A percentile compares a stretch with the other conserved stretches of the same genome.
These are phyloP conservation scores for Leucosporidium creatinivorum DNA, from an alignment of 768 basidiomycete genomes.

Conservation along the genomic window DNA sequence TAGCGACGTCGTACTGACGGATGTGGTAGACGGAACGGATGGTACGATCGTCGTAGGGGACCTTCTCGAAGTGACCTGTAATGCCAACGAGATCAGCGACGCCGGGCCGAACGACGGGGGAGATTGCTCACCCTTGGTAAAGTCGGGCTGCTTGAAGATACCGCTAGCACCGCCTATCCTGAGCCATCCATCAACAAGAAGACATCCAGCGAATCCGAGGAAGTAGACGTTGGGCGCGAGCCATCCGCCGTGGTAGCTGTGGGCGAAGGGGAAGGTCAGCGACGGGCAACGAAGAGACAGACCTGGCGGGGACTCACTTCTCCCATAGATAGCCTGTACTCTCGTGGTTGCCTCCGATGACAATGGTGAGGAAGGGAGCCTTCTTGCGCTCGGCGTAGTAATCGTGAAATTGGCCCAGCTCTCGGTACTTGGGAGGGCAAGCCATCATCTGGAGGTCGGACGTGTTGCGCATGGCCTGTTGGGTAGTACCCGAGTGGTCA, in stretches of 20 bases:
- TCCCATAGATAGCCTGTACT: slow-evolving; percentile 97
- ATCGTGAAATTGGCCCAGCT: slow-evolving; percentile 69
- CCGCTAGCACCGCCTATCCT: slow-evolving; percentile 86
- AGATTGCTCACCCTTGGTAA: slow-evolving; percentile 49
- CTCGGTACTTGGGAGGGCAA: slow-evolving; percentile 78
- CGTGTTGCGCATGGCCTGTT: slow-evolving; percentile 74
- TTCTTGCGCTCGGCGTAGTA: slow-evolving; percentile 76
- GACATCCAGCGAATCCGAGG: slow-evolving; percentile 80
- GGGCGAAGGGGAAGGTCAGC: background rate
- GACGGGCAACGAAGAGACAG: too few relatives aligned
- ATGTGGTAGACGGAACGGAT: slow-evolving; percentile 85
- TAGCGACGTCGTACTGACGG: slow-evolving; percentile 72
- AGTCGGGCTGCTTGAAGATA: slow-evolving; percentile 76
- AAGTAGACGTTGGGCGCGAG: slow-evolving; percentile 94
- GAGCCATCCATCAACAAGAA: slow-evolving; percentile 71
- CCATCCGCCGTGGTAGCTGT: slow-evolving; percentile 93
- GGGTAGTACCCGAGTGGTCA: background rate
- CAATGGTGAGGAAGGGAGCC: slow-evolving; percentile 82
- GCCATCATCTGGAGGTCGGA: slow-evolving; percentile 84
- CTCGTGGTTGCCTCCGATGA: slow-evolving; percentile 98
- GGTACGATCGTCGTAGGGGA: slow-evolving; percentile 67
- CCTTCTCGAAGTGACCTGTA: slow-evolving; percentile 62
- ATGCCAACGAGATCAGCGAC: background rate
- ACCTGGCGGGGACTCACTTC: slow-evolving; percentile 54
- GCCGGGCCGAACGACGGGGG: background rate